Percentiles rank a stretch among this genome's conserved stretches.
Conservation (phyloP, 2,329 filamentous ascomycete genomes). For the Colletotrichum theobromicola region DNA sequence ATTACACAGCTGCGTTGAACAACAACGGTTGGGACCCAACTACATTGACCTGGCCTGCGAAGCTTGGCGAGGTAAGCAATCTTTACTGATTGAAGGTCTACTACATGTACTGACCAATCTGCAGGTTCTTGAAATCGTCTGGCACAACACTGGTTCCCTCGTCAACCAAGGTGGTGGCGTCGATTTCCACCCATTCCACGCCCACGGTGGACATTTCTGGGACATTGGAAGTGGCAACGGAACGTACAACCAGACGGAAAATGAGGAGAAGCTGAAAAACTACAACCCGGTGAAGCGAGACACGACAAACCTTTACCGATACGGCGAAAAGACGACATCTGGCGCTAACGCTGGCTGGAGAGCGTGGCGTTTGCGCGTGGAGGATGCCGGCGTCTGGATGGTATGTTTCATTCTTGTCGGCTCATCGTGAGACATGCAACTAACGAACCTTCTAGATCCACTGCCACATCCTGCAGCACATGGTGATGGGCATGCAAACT, state of each 20-base stretch:
- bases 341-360: slow-evolving; percentile 60
- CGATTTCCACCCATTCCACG: slow-evolving; percentile 59
- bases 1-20: slow-evolving; percentile 53
- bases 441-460: slow-evolving; percentile 43
- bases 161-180: slow-evolving; percentile 40
- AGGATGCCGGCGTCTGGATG: slow-evolving; percentile 65
- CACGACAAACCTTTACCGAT: slow-evolving; percentile 62
- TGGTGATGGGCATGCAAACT: slow-evolving; percentile 56
- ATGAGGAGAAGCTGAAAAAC: slow-evolving; percentile 42
- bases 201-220: slow-evolving; percentile 58
- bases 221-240: slow-evolving; percentile 60
- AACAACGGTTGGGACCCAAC: slow-evolving; percentile 60
- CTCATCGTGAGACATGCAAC: not conserved
- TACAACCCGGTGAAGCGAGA: slow-evolving; percentile 45
- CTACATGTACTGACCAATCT: not conserved
- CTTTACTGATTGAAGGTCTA: slow-evolving; percentile 51
- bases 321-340: slow-evolving; percentile 43
- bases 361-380: slow-evolving; percentile 59
- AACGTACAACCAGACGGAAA: slow-evolving; percentile 52
- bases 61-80: slow-evolving; percentile 61
- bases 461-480: slow-evolving; percentile 63
- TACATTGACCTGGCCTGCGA: slow-evolving; percentile 55
- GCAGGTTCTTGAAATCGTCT: slow-evolving; percentile 12
- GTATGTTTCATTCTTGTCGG: not conserved
- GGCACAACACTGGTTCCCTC: slow-evolving; percentile 14